phyloP scores from a whole-genome alignment of 495 filamentous ascomycete genomes.

The Penicillium alfredii region DNA sequence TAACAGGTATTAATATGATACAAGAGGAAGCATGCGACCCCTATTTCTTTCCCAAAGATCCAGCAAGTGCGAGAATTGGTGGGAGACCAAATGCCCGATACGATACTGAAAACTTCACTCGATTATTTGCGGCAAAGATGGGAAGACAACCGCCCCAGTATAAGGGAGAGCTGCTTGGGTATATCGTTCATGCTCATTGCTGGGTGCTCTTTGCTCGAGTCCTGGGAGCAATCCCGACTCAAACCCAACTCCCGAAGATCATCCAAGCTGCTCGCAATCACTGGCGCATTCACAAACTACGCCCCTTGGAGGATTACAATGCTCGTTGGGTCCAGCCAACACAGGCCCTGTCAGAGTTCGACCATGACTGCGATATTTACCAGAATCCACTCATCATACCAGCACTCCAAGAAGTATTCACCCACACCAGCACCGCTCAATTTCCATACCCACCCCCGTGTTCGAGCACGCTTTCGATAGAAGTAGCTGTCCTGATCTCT shows the following conservation, averaged over 20 bases:
- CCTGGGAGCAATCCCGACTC: not conserved
- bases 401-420: conserved; percentile 4
- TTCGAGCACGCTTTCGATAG: conserved; percentile 4
- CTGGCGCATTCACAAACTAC: conserved; percentile 1
- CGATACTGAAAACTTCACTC: conserved; percentile 1
- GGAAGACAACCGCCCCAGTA: not conserved
- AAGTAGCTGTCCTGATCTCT: conserved; percentile 6
- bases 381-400: conserved; percentile 6
- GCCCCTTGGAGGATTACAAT: not conserved
- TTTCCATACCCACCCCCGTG: no score
- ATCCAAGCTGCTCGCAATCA: conserved; percentile 2
- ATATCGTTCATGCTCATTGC: conserved; percentile 5
- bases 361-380: conserved; percentile 2
- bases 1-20: conserved; percentile 3
- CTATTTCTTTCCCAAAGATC: conserved; percentile 1
- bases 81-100: not conserved
- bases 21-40: not conserved
- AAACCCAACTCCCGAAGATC: conserved; percentile 1
- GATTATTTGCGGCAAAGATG: conserved; percentile 3
- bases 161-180: conserved; percentile 1
- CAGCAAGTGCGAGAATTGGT: conserved; percentile 1
- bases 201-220: conserved; percentile 2
- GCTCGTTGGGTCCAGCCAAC: not conserved
- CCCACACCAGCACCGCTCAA: no score
- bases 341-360: not conserved